Percentiles rank a stretch among this genome's conserved stretches.
Conservation (phyloP, 768 basidiomycete genomes). For the Lentinus brumalis region DNA sequence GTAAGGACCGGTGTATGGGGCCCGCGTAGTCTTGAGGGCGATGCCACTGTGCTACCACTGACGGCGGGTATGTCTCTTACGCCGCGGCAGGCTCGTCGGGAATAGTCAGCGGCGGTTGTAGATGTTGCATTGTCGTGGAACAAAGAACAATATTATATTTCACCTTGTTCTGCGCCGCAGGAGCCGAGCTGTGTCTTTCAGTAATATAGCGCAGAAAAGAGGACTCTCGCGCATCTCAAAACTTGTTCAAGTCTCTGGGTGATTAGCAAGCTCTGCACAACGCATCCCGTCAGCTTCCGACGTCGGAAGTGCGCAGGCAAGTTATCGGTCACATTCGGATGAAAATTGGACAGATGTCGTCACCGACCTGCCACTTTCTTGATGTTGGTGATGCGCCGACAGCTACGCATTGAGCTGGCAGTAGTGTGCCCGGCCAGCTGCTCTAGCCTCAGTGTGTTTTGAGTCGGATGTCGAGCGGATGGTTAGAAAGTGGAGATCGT, state of each 20-base stretch:
- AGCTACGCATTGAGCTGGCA: no score
- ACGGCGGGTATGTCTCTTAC: background rate
- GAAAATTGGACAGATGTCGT: background rate
- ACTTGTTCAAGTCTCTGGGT: no score
- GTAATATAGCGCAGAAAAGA: no score
- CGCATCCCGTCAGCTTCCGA: background rate
- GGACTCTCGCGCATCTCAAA: no score
- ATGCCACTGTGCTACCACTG: background rate
- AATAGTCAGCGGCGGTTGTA: no score
- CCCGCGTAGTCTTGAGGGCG: background rate
- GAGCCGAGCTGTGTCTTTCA: no score
- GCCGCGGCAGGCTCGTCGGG: no score
- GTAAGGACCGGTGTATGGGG: background rate
- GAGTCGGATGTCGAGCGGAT: background rate
- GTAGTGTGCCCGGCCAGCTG: no score
- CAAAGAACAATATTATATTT: no score
- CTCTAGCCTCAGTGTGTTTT: background rate
- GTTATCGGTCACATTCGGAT: background rate
- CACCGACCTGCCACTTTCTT: background rate
- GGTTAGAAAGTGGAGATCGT: background rate
- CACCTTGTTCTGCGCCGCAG: no score
- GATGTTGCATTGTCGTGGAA: no score
- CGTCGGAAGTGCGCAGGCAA: background rate
- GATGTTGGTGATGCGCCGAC: background rate
- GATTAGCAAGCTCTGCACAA: no score